Conservation (phyloP, 768 basidiomycete species). For the Tephrocybe sp. region DNA sequence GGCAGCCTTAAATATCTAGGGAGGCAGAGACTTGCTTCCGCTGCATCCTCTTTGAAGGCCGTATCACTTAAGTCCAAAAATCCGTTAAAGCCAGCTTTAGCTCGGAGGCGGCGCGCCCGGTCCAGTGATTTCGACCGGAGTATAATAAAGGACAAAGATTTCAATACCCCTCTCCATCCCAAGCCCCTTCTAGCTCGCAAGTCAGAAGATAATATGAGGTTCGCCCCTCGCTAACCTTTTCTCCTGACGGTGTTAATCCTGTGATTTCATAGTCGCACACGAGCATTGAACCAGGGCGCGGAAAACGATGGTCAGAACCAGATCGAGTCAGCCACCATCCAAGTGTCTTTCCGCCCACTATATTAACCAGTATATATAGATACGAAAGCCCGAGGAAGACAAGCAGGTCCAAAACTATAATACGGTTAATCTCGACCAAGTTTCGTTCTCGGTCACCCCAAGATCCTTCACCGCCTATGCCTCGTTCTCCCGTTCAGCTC, state of each 20-base stretch:
- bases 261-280: not conserved
- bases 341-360: not conserved
- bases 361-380: conserved; percentile 4
- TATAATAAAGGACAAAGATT: conserved; percentile 10
- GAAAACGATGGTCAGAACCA: conserved; percentile 2
- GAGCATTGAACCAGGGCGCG: not conserved
- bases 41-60: conserved; percentile 20
- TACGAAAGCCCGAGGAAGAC: conserved; percentile 14
- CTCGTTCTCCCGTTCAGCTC: conserved; percentile 15
- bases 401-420: conserved; percentile 29
- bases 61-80: conserved; percentile 22
- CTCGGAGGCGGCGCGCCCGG: conserved; percentile 12
- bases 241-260: not conserved
- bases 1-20: conserved; percentile 22
- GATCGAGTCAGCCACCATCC: conserved; percentile 5
- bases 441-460: conserved; percentile 19
- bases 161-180: not conserved
- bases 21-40: conserved; percentile 11
- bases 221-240: not conserved
- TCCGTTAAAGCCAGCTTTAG: conserved; percentile 15
- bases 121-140: conserved; percentile 3
- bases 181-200: not conserved
- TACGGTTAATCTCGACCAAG: conserved; percentile 32
- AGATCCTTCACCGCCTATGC: conserved; percentile 9
- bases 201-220: conserved; percentile 11